Percentiles rank a stretch among this genome's conserved stretches.
Conservation (phyloP, 1,284 basidiomycete species). For the Pisolithus thermaeus region DNA sequence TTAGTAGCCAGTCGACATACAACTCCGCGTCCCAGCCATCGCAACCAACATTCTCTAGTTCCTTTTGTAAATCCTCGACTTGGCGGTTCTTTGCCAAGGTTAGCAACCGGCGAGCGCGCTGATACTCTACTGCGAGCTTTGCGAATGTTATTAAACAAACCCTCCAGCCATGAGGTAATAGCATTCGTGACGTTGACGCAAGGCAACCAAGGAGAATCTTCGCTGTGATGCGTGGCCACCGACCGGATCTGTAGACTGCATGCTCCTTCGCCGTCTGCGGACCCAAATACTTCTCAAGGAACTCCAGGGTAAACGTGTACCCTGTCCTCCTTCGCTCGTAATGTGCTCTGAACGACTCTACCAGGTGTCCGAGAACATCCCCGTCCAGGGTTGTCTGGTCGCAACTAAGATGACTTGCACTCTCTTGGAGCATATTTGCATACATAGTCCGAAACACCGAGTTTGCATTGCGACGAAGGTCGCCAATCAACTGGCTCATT, state of each 20-base stretch:
- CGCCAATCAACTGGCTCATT: too few relatives aligned
- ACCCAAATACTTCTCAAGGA: slow-evolving; percentile 10
- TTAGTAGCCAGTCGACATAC: slow-evolving; percentile 40
- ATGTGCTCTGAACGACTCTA: neutral
- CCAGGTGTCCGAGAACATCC: neutral
- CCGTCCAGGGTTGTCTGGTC: neutral
- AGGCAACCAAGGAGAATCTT: slow-evolving; percentile 21
- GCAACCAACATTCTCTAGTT: slow-evolving; percentile 25
- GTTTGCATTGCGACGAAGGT: too few relatives aligned
- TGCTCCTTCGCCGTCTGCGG: slow-evolving; percentile 12
- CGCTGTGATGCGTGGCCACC: slow-evolving; percentile 22
- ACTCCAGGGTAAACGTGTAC: neutral
- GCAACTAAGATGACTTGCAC: neutral
- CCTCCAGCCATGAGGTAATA: slow-evolving; percentile 20
- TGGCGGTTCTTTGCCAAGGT: slow-evolving; percentile 8
- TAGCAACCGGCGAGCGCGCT: slow-evolving; percentile 31
- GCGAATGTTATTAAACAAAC: slow-evolving; percentile 21
- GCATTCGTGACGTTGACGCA: slow-evolving; percentile 7
- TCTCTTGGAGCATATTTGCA: slow-evolving; percentile 1
- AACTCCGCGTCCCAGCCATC: slow-evolving; percentile 13
- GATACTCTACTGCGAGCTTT: slow-evolving; percentile 24
- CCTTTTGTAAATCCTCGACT: slow-evolving; percentile 31
- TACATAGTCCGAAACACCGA: neutral
- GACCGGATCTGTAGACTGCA: slow-evolving; percentile 8
- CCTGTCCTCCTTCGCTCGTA: neutral